Evolutionary conservation across 441 rosid genomes (phyloP).

Genomic region (Euphorbia schlechtendalii): DNA sequence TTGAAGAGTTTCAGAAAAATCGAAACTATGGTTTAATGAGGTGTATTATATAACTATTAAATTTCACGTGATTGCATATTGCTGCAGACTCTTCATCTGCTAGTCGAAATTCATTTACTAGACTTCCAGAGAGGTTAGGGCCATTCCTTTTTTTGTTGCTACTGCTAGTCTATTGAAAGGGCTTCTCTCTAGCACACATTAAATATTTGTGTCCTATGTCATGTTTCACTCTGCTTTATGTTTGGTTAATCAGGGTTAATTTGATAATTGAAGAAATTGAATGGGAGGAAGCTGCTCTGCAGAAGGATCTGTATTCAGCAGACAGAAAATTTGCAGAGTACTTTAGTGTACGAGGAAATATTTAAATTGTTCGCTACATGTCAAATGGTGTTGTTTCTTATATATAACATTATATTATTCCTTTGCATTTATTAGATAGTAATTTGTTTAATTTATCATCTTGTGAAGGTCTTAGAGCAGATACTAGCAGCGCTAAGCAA

Average conservation of each 20-base stretch:
- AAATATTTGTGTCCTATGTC: background rate
- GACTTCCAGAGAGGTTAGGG: conserved; percentile 87
- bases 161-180: background rate
- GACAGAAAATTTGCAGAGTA: conserved; percentile 92
- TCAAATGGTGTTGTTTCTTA: background rate
- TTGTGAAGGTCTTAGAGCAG: conserved; percentile 78
- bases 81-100: conserved; percentile 64
- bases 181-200: background rate
- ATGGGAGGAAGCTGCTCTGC: conserved; percentile 79
- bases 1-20: background rate
- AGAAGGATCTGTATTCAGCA: conserved; percentile 86
- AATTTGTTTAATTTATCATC: conserved; percentile 14
- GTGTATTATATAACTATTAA: no score
- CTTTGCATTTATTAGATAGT: background rate
- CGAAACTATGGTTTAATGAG: no score
- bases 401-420: background rate
- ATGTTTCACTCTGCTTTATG: conserved; percentile 1
- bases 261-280: conserved; percentile 86
- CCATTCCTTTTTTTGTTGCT: conserved; percentile 12
- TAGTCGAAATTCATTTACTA: conserved; percentile 60
- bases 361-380: conserved; percentile 2
- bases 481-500: conserved; percentile 89
- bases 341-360: conserved; percentile 54
- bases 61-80: no score
- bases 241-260: conserved; percentile 55